Base-by-base conservation (phyloP, 257 asterid genomes). In the Lycium ferocissimum region DNA sequence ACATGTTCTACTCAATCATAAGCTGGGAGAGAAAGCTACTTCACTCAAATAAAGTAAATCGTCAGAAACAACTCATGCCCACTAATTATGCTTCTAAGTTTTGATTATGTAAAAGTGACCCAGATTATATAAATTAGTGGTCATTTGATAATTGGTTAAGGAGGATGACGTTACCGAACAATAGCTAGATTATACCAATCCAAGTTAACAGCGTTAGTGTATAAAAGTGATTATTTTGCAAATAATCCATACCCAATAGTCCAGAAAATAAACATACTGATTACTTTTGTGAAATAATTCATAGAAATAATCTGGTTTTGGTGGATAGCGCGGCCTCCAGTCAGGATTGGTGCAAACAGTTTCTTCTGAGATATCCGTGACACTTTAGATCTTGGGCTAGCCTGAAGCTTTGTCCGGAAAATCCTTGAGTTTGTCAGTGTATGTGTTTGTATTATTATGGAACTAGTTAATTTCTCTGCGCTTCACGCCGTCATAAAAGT, bases 71-170 rank as follows among this genome's bases (percentile, higher is more conserved):
- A 38, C 43, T 38, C 0, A 38, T 38, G 43, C 1, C 43, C 4
- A 38, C 1, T 38, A 38, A 38, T 38, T 38, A 38, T 38, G 43
- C 43, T 38, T 38, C 43, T 40, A 71, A 40, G 7, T 38, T 70
- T 70, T 67, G 20, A 15, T 38, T 40, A 38, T 70, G 79, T 70
- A 0, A 70, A 82, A 70, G 15, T 70, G 17, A 40, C 40, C 56
- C 79, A 40, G 56, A 71, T 71, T 71, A 71, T 71, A 71, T 40
- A 37, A 71, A 8, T 40, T 71, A 71, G 15, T 71, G 79, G 8
- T 38, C 56, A 40, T 71, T 71, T 71, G 17, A 69, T 47, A 47
- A 73, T 73, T 73, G 80, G 37, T 47, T 11, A n/a, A 20, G 80
- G 47, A 73, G 47, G 59, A 73, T 73, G 8, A 47, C 40, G 5